Base-by-base conservation (phyloP, 108 stramenopile species). In the Pseudonitzschia multiseries region DNA sequence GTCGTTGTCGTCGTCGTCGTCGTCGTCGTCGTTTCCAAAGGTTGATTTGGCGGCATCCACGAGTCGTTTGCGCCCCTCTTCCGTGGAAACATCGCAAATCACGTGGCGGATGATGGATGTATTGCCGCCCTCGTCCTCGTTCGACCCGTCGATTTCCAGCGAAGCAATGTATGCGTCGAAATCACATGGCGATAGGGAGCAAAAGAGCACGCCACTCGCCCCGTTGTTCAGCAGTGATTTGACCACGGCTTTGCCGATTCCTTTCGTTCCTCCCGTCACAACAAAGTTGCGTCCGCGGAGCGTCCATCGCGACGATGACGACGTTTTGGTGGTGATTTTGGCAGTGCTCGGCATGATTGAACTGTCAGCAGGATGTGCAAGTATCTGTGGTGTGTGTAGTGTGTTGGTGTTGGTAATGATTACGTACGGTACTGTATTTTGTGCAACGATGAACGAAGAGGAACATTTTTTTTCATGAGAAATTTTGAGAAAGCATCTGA, bases 181-280 rank as follows among this genome's bases (percentile, higher is more conserved):
- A 46, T 79, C 68, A 63, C 60, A 73, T 2, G 64, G 26, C 14
- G 75, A 73, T 52, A 81, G 56, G 22, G 82, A 81, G 70, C 88
- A 86, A 56, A 86, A 78, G 15, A 89, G n/a, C 15, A 89, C 82
- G 13, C 66, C 67, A 22, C 31, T 22, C 6, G 88, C 88, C 13
- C 79, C 77, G 36, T 81, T 69, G 20, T 79, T 72, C 15, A 84
- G 57, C 8, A 89, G 73, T 1, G 72, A 76, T 64, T 76, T 64
- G 71, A 82, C 79, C 0, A 76, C 77, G 9, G 81, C 88, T 46
- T 83, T 64, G 26, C 89, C 89, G 48, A 90, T 87, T 15, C 89
- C 89, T 21, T 79, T 82, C 15, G 81, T 51, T 36, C 89, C 89
- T 14, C 89, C 89, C 0, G 89, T 90, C 27, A 90, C 83, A 13